These are phyloP conservation scores for Aspergillus conjunctus DNA, from an alignment of 495 filamentous ascomycete species.

Conservation along the genomic window DNA sequence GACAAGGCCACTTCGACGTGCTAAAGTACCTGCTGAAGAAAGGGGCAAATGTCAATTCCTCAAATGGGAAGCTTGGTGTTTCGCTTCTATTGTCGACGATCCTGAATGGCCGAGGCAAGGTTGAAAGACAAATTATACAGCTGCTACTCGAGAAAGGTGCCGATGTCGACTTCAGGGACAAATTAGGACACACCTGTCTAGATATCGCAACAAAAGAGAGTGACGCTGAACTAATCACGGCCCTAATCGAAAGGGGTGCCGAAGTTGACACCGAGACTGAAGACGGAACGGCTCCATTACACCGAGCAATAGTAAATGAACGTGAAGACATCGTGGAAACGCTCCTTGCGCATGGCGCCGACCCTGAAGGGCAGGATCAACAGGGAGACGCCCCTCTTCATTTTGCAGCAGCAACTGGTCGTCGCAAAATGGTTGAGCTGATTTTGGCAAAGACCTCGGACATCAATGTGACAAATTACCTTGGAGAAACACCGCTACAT, in stretches of 20 bases:
- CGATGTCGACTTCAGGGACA: conserved; percentile 38
- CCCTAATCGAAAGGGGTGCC: conserved; percentile 11
- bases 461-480: conserved; percentile 39
- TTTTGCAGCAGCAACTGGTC: conserved; percentile 39
- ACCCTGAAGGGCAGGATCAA: conserved; percentile 30
- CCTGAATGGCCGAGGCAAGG: conserved; percentile 25
- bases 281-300: conserved; percentile 33
- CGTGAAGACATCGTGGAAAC: conserved; percentile 35
- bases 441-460: conserved; percentile 45
- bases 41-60: conserved; percentile 25
- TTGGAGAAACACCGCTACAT: conserved; percentile 43
- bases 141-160: conserved; percentile 42
- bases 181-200: conserved; percentile 37
- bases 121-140: conserved; percentile 23
- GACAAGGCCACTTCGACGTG: conserved; percentile 26
- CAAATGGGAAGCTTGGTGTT: conserved; percentile 20
- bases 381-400: conserved; percentile 38
- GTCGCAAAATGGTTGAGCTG: conserved; percentile 37
- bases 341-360: conserved; percentile 32
- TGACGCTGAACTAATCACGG: conserved; percentile 18
- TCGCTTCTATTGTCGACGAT: conserved; percentile 27
- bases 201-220: conserved; percentile 29
- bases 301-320: conserved; percentile 36
- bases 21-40: conserved; percentile 32
- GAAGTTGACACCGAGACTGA: conserved; percentile 23